A percentile compares a stretch with the other conserved stretches of the same genome.
These are phyloP conservation scores for Aureoboletus auriporus DNA, from an alignment of 768 basidiomycete genomes.

Conservation along the genomic window DNA sequence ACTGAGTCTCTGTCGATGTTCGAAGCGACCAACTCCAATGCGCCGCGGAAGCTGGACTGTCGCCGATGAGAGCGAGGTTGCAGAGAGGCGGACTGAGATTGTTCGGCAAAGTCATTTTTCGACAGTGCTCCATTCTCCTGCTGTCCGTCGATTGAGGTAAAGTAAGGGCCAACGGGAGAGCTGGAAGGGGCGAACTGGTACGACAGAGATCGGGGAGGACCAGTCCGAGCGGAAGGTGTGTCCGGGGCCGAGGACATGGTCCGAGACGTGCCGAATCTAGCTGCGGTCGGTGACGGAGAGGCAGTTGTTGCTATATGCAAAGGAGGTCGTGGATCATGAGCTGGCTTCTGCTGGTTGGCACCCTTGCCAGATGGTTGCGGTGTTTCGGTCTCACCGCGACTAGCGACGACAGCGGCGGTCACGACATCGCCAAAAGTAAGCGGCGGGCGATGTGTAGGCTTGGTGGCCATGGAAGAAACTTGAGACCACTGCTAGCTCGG, in stretches of 20 bases:
- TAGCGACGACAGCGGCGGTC: slow-evolving; percentile 1
- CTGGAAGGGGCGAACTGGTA: slow-evolving; percentile 54
- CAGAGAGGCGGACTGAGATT: slow-evolving; percentile 29
- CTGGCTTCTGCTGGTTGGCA: neutral
- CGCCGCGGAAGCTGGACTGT: slow-evolving; percentile 58
- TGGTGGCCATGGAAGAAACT: slow-evolving; percentile 9
- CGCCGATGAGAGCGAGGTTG: slow-evolving; percentile 15
- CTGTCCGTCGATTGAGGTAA: slow-evolving; percentile 22
- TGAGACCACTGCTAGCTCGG: neutral
- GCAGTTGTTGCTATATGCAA: slow-evolving; percentile 11
- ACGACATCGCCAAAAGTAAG: slow-evolving; percentile 11
- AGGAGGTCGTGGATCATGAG: slow-evolving; percentile 7
- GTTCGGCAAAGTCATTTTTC: slow-evolving; percentile 33
- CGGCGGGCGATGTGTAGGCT: neutral
- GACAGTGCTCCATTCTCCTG: slow-evolving; percentile 25
- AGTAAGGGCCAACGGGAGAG: slow-evolving; percentile 33
- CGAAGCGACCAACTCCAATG: slow-evolving; percentile 43
- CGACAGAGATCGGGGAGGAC: slow-evolving; percentile 70
- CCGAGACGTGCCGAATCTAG: neutral
- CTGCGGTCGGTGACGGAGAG: slow-evolving; percentile 4
- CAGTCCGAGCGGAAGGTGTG: slow-evolving; percentile 65
- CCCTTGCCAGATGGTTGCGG: neutral
- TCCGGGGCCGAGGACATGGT: slow-evolving; percentile 13
- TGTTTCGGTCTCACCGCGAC: neutral
- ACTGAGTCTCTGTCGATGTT: slow-evolving; percentile 32